phyloP scores from a whole-genome alignment of 1,284 basidiomycete species.

The Exsudoporus floridanus region DNA sequence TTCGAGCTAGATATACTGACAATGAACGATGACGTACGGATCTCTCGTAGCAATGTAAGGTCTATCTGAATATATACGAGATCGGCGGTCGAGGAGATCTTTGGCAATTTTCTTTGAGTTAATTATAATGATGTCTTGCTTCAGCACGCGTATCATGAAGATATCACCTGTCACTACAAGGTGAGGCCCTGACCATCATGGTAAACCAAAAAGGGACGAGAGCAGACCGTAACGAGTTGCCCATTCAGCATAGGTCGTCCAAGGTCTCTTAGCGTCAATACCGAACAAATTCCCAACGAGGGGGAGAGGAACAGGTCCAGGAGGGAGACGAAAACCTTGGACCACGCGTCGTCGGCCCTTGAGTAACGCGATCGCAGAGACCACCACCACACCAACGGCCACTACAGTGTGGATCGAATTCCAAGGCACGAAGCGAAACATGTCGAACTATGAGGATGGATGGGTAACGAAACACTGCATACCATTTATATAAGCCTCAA shows the following conservation, averaged over 20 bases:
- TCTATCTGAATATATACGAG: slow-evolving; percentile 29
- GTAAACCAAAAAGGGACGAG: neutral
- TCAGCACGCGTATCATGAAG: slow-evolving; percentile 22
- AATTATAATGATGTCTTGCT: slow-evolving; percentile 27
- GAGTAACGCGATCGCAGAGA: slow-evolving; percentile 9
- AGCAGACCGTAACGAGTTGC: slow-evolving; percentile 18
- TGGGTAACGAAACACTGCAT: neutral
- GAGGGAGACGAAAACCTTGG: slow-evolving; percentile 15
- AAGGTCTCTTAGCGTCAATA: slow-evolving; percentile 23
- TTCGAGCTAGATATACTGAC: neutral
- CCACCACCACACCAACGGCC: neutral
- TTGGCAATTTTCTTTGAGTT: slow-evolving; percentile 23
- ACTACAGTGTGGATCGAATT: slow-evolving; percentile 1
- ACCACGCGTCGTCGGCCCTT: neutral
- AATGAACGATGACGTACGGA: slow-evolving; percentile 10
- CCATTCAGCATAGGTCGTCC: slow-evolving; percentile 26
- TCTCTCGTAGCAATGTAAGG: slow-evolving; percentile 25
- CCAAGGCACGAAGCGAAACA: slow-evolving; percentile 1
- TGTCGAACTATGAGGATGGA: neutral
- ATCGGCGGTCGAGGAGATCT: slow-evolving; percentile 28
- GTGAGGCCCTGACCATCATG: neutral
- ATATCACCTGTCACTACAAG: slow-evolving; percentile 19
- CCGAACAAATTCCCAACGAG: slow-evolving; percentile 23
- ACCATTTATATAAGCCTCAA: neutral
- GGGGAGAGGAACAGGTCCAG: slow-evolving; percentile 25